Evolutionary conservation across 495 filamentous ascomycete genomes (phyloP).

Genomic region (Penicillium dipodomyicola): DNA sequence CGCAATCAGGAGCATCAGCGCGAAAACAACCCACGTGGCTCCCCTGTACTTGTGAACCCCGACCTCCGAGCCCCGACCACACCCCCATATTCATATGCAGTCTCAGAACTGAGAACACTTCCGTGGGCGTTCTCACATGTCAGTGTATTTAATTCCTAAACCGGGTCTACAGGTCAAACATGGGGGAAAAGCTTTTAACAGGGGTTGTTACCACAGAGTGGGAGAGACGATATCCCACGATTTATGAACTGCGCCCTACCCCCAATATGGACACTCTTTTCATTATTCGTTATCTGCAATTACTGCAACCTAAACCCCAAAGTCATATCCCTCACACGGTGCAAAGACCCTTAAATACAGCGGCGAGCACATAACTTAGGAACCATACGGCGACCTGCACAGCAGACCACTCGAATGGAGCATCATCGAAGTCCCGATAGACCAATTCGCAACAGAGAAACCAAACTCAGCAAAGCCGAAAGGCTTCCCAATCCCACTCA

Average conservation of each 20-base stretch:
- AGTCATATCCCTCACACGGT: background rate
- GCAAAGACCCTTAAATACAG: conserved; percentile 19
- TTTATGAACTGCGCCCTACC: background rate
- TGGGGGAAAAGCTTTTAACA: background rate
- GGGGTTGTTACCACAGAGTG: background rate
- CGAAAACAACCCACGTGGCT: too few relatives aligned
- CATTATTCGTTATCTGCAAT: background rate
- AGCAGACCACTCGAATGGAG: conserved; percentile 29
- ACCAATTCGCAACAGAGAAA: conserved; percentile 38
- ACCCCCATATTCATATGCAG: background rate
- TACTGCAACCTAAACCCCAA: background rate
- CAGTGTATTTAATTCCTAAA: background rate
- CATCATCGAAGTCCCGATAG: conserved; percentile 38
- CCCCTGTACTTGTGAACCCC: too few relatives aligned
- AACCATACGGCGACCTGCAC: conserved; percentile 33
- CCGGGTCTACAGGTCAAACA: background rate
- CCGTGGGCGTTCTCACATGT: background rate
- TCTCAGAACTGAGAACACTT: background rate
- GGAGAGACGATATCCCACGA: background rate
- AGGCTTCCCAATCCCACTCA: conserved; percentile 42
- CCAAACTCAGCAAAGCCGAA: conserved; percentile 16
- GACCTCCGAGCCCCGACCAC: background rate
- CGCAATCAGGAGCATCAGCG: too few relatives aligned
- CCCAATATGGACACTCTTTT: background rate
- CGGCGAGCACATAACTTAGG: conserved; percentile 39